Conservation (phyloP, 768 basidiomycete genomes). For the Lactarius trivialis region DNA sequence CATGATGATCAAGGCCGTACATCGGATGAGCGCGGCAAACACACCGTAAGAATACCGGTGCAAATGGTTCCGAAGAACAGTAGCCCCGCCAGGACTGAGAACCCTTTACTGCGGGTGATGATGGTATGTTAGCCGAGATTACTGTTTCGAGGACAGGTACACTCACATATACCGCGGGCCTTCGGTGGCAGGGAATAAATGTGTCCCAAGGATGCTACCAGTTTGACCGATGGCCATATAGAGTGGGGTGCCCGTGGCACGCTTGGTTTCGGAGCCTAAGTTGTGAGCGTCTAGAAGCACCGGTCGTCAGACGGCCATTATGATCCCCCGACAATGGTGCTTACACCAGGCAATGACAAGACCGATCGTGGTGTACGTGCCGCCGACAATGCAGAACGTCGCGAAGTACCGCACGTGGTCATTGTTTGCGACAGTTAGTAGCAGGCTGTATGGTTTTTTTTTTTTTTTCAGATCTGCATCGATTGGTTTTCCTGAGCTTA, state of each 20-base stretch:
- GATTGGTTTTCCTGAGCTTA: background rate
- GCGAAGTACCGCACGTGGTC: constrained; percentile 68
- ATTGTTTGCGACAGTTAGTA: constrained; percentile 49
- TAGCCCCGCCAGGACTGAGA: constrained; percentile 49
- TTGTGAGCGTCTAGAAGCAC: constrained; percentile 56
- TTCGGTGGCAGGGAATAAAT: constrained; percentile 59
- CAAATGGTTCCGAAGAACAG: constrained; percentile 51
- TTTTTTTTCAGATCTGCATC: background rate
- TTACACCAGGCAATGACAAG: constrained; percentile 72
- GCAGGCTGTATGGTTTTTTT: constrained; percentile 34
- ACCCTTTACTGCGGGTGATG: constrained; percentile 43
- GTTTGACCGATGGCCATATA: constrained; percentile 80
- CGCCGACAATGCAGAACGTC: constrained; percentile 68
- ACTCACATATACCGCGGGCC: constrained; percentile 58
- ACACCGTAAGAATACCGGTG: constrained; percentile 45
- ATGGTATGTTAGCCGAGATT: background rate
- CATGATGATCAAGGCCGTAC: background rate
- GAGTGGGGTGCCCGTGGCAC: constrained; percentile 67
- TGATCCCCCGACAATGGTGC: constrained; percentile 25
- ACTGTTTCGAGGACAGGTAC: background rate
- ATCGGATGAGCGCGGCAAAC: constrained; percentile 14
- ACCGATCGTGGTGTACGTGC: constrained; percentile 73
- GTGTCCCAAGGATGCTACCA: constrained; percentile 69
- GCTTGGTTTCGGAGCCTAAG: constrained; percentile 71
- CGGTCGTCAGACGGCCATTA: background rate